These are phyloP conservation scores for Blechomonas ayalai DNA, from an alignment of 208 protist genomes.

Conservation along the genomic window DNA sequence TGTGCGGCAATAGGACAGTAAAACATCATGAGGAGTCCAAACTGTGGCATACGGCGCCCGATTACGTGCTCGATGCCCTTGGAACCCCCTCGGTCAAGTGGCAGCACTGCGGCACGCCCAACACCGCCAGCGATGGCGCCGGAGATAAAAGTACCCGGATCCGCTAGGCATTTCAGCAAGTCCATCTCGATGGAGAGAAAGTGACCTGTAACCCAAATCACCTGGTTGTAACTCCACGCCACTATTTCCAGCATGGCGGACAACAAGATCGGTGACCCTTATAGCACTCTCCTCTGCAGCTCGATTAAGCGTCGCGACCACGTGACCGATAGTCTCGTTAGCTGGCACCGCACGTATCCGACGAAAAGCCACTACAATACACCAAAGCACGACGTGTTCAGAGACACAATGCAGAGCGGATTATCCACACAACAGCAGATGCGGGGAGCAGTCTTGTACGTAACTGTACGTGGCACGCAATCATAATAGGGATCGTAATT, in stretches of 20 bases:
- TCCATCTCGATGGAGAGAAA: slow-evolving; percentile 58
- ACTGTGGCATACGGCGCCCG: slow-evolving; percentile 65
- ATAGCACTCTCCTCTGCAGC: too few species aligned
- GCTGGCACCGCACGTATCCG: too few species aligned
- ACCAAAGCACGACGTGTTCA: slow-evolving; percentile 2
- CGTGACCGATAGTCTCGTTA: too few species aligned
- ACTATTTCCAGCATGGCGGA: slow-evolving; percentile 66
- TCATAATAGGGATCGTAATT: background rate
- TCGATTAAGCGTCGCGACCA: too few species aligned
- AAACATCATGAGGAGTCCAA: slow-evolving; percentile 84
- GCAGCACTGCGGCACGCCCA: slow-evolving; percentile 42
- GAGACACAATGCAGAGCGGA: background rate
- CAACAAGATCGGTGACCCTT: too few species aligned
- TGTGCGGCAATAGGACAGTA: slow-evolving; percentile 66
- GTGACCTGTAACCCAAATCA: slow-evolving; percentile 25
- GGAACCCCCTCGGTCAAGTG: slow-evolving; percentile 67
- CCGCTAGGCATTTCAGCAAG: slow-evolving; percentile 38
- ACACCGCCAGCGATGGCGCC: slow-evolving; percentile 60
- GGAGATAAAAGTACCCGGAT: slow-evolving; percentile 77
- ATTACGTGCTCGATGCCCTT: slow-evolving; percentile 67
- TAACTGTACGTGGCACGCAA: too few species aligned
- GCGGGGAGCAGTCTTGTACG: background rate
- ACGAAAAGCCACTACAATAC: too few species aligned
- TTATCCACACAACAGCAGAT: slow-evolving; percentile 1
- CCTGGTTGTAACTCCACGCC: slow-evolving; percentile 24